phyloP scores from a whole-genome alignment of 345 rosid genomes.

The Camelina laxa region DNA sequence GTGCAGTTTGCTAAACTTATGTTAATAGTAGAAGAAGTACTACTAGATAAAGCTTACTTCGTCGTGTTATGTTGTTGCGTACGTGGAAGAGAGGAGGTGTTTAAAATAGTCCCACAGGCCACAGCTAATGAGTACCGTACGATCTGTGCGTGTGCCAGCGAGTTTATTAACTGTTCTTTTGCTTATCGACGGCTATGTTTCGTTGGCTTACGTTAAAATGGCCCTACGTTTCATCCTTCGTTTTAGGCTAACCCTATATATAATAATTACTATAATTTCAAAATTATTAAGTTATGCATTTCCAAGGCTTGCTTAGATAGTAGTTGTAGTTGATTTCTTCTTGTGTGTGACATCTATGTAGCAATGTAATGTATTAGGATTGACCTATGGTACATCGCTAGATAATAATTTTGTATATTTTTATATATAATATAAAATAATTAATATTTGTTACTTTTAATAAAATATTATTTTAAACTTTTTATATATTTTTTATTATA shows the following conservation, averaged over 20 bases:
- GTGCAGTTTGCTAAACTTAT: constrained; percentile 18
- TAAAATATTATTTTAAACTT: too few species aligned
- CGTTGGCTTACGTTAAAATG: constrained; percentile 30
- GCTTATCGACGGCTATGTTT: constrained; percentile 45
- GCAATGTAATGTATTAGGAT: too few species aligned
- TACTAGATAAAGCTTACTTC: constrained; percentile 32
- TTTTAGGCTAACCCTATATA: background rate
- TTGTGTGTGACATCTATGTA: too few species aligned
- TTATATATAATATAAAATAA: too few species aligned
- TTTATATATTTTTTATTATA: too few species aligned
- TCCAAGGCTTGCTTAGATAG: background rate
- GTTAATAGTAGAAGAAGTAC: background rate
- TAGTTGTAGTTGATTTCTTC: constrained; percentile 1
- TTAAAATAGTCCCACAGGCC: background rate
- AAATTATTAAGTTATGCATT: background rate
- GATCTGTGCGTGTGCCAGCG: constrained; percentile 38
- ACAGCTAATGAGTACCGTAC: constrained; percentile 43
- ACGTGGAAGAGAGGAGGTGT: constrained; percentile 30
- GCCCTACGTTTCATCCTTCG: constrained; percentile 30
- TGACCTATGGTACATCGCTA: too few species aligned
- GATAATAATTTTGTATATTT: too few species aligned
- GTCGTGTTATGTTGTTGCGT: constrained; percentile 41
- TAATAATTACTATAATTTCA: background rate
- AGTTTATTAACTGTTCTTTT: constrained; percentile 35
- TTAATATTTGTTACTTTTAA: too few species aligned